Evolutionary conservation across 768 basidiomycete genomes (phyloP), one percentile per base, ranked within the genome.

Genomic region (Mycena leptocephala): DNA sequence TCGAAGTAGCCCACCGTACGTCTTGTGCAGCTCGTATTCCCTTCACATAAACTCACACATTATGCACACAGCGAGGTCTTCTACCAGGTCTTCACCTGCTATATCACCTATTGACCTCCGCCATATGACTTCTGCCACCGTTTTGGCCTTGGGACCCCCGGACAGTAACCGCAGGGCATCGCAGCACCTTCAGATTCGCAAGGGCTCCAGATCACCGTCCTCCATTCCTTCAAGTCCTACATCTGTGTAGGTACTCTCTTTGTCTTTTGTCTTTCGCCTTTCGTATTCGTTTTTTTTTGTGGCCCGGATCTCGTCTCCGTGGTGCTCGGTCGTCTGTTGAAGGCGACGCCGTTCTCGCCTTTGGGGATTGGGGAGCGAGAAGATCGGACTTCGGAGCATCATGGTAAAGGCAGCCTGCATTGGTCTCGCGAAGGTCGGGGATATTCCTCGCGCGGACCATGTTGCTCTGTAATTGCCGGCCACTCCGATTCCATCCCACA

Each of bases 191-290:
- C 88, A 88, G 9, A 81, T 83, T 64, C 86, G 90, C 53, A 80
- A 92, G 30, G 93, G 92, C 48, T 93, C 93, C 13, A 89, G 89
- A 28, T 94, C 94, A 0, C 93, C 94, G 1, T 88, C 86, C n/a
- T 94, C 93, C 16, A 95, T 95, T 72, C 94, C 94, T 0, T 95
- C 93, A 20, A 94, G 93, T 2, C 95, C 95, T 4, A 94, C 94
- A 24, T 95, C 94, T 39, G 91, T 95, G 93, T 94, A 88, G 74
- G 93, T 85, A 39, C 37, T 37, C 39, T 46, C 32, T 46, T 65
- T 69, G 51, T 63, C 43, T 35, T 37, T 33, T 65, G 24, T 61
- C 10, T 24, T n/a, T n/a, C n/a, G n/a, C n/a, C n/a, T n/a, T n/a
- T n/a, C n/a, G n/a, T n/a, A n/a, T 30, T 59, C 39, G 43, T 35